Evolutionary conservation across 768 basidiomycete genomes (phyloP).

Genomic region (Termitomyces sp.): DNA sequence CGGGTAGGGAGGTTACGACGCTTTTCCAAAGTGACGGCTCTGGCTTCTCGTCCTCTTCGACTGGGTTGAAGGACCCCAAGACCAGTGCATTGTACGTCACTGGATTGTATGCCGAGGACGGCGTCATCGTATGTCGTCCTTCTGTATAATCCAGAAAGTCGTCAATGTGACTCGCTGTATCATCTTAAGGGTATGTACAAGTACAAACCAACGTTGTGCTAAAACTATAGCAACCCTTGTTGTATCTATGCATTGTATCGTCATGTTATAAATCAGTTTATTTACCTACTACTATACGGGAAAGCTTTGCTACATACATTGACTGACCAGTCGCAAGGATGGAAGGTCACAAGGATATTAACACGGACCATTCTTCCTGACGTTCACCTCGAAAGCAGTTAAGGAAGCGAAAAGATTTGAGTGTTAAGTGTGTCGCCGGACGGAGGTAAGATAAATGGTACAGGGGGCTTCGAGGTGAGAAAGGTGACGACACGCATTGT

Average conservation of each 20-base stretch:
- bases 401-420: neutral
- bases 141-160: neutral
- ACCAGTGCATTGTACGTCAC: constrained; percentile 51
- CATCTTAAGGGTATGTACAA: neutral
- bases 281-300: constrained; percentile 11
- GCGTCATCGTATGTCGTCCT: constrained; percentile 47
- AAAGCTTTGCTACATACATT: constrained; percentile 19
- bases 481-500: constrained; percentile 7
- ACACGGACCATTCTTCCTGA: constrained; percentile 1
- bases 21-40: constrained; percentile 77
- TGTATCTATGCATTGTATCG: constrained; percentile 7
- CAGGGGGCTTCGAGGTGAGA: constrained; percentile 16
- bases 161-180: neutral
- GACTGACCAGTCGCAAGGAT: constrained; percentile 13
- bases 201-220: neutral
- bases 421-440: constrained; percentile 11
- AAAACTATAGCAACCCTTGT: neutral
- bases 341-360: constrained; percentile 1
- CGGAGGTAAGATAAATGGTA: constrained; percentile 14
- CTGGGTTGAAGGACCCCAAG: constrained; percentile 48
- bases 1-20: constrained; percentile 48
- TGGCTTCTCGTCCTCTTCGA: constrained; percentile 53
- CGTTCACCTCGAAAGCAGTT: constrained; percentile 8
- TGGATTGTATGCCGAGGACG: constrained; percentile 57
- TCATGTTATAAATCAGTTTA: constrained; percentile 12